These are phyloP conservation scores for Verbascum thapsus DNA, from an alignment of 257 asterid species.

Conservation along the genomic window DNA sequence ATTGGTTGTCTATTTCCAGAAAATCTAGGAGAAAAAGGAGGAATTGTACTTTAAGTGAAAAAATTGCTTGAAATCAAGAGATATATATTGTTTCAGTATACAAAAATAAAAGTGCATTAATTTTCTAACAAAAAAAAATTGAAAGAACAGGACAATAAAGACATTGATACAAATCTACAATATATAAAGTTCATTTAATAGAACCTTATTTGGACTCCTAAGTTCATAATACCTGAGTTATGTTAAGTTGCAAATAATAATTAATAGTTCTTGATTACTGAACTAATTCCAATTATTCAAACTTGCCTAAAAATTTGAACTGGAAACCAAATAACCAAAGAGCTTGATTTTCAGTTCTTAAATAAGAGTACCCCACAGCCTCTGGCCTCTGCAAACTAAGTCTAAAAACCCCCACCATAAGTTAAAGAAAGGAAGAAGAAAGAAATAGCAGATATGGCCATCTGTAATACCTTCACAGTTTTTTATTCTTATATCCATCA, in stretches of 20 bases:
- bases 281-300: not conserved
- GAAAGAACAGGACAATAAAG: too few relatives aligned
- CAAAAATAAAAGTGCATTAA: too few relatives aligned
- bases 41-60: too few relatives aligned
- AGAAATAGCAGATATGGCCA: not conserved
- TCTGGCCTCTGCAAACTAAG: not conserved
- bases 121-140: too few relatives aligned
- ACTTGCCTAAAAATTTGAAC: not conserved
- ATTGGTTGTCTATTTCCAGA: not conserved
- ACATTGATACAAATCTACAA: too few relatives aligned
- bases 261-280: not conserved
- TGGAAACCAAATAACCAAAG: not conserved
- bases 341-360: not conserved
- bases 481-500: conserved; percentile 9
- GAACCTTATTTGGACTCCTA: not conserved
- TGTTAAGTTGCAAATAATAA: not conserved
- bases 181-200: too few relatives aligned
- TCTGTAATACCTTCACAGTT: not conserved
- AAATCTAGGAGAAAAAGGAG: too few relatives aligned
- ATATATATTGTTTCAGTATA: too few relatives aligned
- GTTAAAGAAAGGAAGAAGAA: not conserved
- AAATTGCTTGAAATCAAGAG: too few relatives aligned
- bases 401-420: not conserved
- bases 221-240: not conserved
- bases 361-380: not conserved